phyloP scores from a whole-genome alignment of 1,139 yeast genomes.

The Pichia terricola region DNA sequence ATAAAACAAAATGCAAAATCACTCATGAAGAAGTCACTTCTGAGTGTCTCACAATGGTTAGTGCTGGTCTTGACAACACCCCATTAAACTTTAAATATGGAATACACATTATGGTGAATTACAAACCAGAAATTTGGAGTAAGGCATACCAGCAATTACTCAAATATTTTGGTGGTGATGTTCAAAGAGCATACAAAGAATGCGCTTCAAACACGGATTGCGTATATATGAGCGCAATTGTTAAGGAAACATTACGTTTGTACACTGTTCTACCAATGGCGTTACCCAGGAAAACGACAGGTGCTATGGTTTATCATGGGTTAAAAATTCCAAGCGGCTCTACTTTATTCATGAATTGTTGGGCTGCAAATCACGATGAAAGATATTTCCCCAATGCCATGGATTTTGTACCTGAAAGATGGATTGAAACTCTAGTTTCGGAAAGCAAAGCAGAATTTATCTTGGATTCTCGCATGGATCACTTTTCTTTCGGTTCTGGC shows the following conservation, averaged over 20 bases:
- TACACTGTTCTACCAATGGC: slow-evolving; percentile 62
- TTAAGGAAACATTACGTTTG: slow-evolving; percentile 53
- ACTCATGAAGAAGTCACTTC: slow-evolving; percentile 41
- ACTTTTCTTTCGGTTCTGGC: slow-evolving; percentile 64
- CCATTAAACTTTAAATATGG: slow-evolving; percentile 55
- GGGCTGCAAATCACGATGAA: slow-evolving; percentile 61
- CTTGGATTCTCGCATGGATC: slow-evolving; percentile 22
- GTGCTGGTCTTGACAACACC: slow-evolving; percentile 72
- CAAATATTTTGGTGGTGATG: slow-evolving; percentile 25
- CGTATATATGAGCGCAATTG: slow-evolving; percentile 44
- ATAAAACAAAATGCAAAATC: slow-evolving; percentile 7
- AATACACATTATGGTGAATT: slow-evolving; percentile 49
- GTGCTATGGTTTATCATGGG: slow-evolving; percentile 32
- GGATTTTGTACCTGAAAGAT: slow-evolving; percentile 49
- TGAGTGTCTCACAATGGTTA: slow-evolving; percentile 64
- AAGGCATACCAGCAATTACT: slow-evolving; percentile 32
- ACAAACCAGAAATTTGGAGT: slow-evolving; percentile 34
- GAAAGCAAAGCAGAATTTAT: not conserved
- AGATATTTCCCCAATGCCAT: slow-evolving; percentile 38
- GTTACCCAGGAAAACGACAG: slow-evolving; percentile 53
- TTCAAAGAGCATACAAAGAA: slow-evolving; percentile 37
- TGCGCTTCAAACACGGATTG: slow-evolving; percentile 27
- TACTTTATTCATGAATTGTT: slow-evolving; percentile 54
- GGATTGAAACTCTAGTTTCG: slow-evolving; percentile 25
- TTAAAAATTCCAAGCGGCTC: slow-evolving; percentile 46